phyloP scores from a whole-genome alignment of 2,329 filamentous ascomycete species.

The Capronia epimyces region DNA sequence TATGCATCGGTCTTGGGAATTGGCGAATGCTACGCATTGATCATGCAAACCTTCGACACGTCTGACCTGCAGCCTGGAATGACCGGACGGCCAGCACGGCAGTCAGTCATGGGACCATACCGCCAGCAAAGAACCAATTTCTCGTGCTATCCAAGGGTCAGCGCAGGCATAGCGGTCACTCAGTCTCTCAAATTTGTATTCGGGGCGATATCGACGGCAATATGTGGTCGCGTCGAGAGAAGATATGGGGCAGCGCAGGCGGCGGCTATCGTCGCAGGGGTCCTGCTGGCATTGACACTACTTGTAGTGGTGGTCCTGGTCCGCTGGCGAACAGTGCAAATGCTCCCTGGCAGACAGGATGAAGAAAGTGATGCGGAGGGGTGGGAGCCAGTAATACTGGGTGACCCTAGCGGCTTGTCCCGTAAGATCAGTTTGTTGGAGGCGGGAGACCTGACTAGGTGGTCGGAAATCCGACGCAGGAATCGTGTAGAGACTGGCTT shows the following conservation, averaged over 20 bases:
- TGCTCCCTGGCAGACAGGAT: constrained; percentile 51
- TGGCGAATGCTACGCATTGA: constrained; percentile 42
- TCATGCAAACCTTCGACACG: constrained; percentile 80
- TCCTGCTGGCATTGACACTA: constrained; percentile 60
- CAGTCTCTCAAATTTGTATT: constrained; percentile 65
- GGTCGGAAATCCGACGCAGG: constrained; percentile 64
- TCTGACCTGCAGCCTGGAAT: constrained; percentile 70
- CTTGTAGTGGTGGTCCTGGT: constrained; percentile 58
- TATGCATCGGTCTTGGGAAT: constrained; percentile 72
- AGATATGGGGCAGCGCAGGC: constrained; percentile 61
- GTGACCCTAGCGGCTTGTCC: constrained; percentile 63
- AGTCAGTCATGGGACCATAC: constrained; percentile 38
- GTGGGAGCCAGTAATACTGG: constrained; percentile 66
- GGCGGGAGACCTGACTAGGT: constrained; percentile 61
- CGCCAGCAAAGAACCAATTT: constrained; percentile 59
- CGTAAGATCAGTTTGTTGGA: constrained; percentile 68
- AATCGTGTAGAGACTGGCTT: constrained; percentile 44
- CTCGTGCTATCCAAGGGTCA: constrained; percentile 68
- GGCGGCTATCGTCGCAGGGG: constrained; percentile 62
- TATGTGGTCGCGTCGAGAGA: constrained; percentile 63
- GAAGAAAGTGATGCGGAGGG: constrained; percentile 4
- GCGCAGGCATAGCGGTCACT: constrained; percentile 64
- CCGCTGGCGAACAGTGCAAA: constrained; percentile 62
- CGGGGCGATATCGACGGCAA: constrained; percentile 61
- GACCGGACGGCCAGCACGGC: constrained; percentile 49